Base-by-base conservation (phyloP, 805 yeast species). In the Metschnikowia lunata region DNA sequence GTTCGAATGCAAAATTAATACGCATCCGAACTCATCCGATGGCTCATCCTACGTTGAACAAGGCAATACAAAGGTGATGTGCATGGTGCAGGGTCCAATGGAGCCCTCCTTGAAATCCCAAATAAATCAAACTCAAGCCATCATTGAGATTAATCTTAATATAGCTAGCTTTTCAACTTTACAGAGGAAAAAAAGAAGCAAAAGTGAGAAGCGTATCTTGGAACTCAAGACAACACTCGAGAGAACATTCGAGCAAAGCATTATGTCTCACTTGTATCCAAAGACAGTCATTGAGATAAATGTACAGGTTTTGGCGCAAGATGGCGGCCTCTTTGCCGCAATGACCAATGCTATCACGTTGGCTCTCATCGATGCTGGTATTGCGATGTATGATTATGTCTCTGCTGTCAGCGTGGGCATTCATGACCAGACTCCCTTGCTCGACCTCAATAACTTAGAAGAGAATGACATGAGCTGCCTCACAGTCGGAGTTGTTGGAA, bases 281-380 rank as follows among this genome's bases (percentile, higher is more conserved):
- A 72, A 96, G 49, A 88, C 97, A 0, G 73, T 80, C 32, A 86
- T 93, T n/a, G 79, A 78, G 34, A 75, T 91, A 7, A 76, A 79
- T 36, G 69, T 90, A 7, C 86, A 87, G 51, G 89, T 93, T 0
- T 69, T 93, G 42, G 81, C 88, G 11, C 88, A 88, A 57, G 99
- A 93, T 58, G 99, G 99, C 32, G 96, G 96, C 0, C 60, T 91
- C 26, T 63, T 91, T 50, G 79, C 96, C 0, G 74, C 85, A 1
- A 79, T 93, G 52, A 74, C 88, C 35, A 93, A 93, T 60, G 87
- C 97, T 8, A 78, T 87, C 35, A 88, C 97, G 1, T 68, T 93
- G 55, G 97, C 96, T 0, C 71, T 93, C 36, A 80, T 93, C 30
- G 98, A 93, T 65, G 97, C 98, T 1, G 98, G 98, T 39, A 83